Evolutionary conservation across 1,139 yeast species (phyloP).

Genomic region (Blastobotrys persicus): DNA sequence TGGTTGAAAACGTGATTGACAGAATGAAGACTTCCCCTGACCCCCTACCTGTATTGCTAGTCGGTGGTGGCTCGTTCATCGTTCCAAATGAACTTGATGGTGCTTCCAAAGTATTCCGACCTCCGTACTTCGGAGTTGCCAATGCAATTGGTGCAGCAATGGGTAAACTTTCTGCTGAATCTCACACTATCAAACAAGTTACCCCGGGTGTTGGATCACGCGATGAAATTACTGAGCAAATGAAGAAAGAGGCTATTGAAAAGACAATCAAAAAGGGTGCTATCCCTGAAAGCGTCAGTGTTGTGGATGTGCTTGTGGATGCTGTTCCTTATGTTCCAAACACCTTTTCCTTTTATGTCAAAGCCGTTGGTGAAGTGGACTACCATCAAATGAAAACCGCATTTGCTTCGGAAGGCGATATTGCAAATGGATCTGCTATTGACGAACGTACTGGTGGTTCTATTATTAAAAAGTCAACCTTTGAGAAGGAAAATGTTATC

Average conservation of each 20-base stretch:
- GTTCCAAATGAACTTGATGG: slow-evolving; percentile 40
- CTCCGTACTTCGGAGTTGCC: slow-evolving; percentile 43
- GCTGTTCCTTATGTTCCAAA: slow-evolving; percentile 44
- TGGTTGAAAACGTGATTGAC: slow-evolving; percentile 41
- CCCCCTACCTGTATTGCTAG: slow-evolving; percentile 43
- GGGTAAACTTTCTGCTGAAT: slow-evolving; percentile 41
- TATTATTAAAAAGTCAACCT: slow-evolving; percentile 13
- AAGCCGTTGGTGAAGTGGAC: slow-evolving; percentile 45
- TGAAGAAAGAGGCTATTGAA: slow-evolving; percentile 21
- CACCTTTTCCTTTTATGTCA: slow-evolving; percentile 39
- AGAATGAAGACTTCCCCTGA: slow-evolving; percentile 45
- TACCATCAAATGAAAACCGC: slow-evolving; percentile 26
- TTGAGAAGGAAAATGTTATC: slow-evolving; percentile 18
- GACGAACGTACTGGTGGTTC: slow-evolving; percentile 1
- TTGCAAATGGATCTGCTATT: neutral
- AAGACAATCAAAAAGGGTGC: slow-evolving; percentile 39
- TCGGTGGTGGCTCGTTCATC: slow-evolving; percentile 48
- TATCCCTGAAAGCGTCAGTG: slow-evolving; percentile 22
- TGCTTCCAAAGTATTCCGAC: slow-evolving; percentile 43
- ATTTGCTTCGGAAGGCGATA: neutral
- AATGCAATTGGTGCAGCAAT: slow-evolving; percentile 51
- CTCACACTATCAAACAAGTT: slow-evolving; percentile 8
- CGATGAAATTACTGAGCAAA: slow-evolving; percentile 15
- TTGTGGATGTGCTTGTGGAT: slow-evolving; percentile 39
- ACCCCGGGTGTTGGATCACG: slow-evolving; percentile 18